phyloP scores from a whole-genome alignment of 768 basidiomycete genomes.

The Auriscalpium microsporum region DNA sequence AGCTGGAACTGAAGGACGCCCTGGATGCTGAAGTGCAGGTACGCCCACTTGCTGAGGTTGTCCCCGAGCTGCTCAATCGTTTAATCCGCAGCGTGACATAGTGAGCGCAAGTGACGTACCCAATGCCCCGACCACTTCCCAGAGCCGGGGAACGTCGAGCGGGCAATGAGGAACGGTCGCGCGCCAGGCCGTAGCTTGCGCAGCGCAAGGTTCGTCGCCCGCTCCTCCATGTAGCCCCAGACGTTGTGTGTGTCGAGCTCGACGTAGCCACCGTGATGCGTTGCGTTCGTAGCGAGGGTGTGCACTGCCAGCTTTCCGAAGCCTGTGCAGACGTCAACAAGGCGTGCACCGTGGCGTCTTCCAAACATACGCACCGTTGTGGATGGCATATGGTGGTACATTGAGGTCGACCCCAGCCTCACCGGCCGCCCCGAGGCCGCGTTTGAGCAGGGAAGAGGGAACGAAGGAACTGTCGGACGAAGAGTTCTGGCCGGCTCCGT shows the following conservation, averaged over 20 bases:
- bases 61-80: slow-evolving; percentile 51
- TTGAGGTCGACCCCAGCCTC: slow-evolving; percentile 33
- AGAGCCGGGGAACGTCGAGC: slow-evolving; percentile 60
- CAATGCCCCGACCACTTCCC: slow-evolving; percentile 71
- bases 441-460: slow-evolving; percentile 23
- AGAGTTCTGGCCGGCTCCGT: slow-evolving; percentile 22
- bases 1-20: slow-evolving; percentile 77
- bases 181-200: slow-evolving; percentile 44
- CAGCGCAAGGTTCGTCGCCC: slow-evolving; percentile 53
- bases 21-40: slow-evolving; percentile 62
- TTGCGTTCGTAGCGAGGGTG: slow-evolving; percentile 64
- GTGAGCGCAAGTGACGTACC: slow-evolving; percentile 28
- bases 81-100: too few relatives aligned
- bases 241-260: slow-evolving; percentile 67
- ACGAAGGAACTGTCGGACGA: not conserved
- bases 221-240: slow-evolving; percentile 66
- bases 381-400: slow-evolving; percentile 58
- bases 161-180: slow-evolving; percentile 64
- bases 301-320: slow-evolving; percentile 42
- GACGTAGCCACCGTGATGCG: slow-evolving; percentile 50
- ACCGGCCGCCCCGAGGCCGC: slow-evolving; percentile 42
- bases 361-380: slow-evolving; percentile 45
- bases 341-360: not conserved
- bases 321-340: slow-evolving; percentile 25
- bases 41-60: slow-evolving; percentile 69